Conservation (phyloP, 306 rosid genomes). For the Fragaria iinumae region DNA sequence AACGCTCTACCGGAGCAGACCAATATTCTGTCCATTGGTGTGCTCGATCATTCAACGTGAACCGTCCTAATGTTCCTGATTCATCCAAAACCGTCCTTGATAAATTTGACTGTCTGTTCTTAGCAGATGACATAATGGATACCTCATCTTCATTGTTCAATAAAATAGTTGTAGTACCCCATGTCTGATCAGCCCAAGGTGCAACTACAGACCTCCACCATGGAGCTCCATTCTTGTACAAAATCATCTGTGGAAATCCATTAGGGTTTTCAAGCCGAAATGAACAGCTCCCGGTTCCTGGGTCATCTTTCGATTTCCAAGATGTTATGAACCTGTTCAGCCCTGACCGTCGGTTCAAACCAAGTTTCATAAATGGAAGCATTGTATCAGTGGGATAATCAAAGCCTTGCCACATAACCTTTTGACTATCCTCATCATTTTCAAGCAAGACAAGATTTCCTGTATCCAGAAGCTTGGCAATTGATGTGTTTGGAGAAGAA, state of each 20-base stretch:
- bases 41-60: conserved; percentile 23
- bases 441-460: conserved; percentile 23
- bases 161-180: not conserved
- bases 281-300: conserved; percentile 28
- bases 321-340: conserved; percentile 8
- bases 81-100: conserved; percentile 1
- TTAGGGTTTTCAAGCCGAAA: conserved; percentile 1
- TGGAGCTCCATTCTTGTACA: conserved; percentile 6
- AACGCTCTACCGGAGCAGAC: conserved; percentile 31
- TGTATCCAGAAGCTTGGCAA: conserved; percentile 20
- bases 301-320: conserved; percentile 38
- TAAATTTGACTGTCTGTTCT: not conserved
- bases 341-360: not conserved
- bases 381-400: conserved; percentile 27
- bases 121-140: not conserved
- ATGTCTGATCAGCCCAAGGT: conserved; percentile 1
- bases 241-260: conserved; percentile 24
- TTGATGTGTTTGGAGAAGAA: not conserved
- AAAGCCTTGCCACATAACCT: conserved; percentile 43
- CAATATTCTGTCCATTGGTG: conserved; percentile 23
- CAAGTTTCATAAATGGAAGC: conserved; percentile 34
- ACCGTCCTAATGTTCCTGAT: conserved; percentile 6
- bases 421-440: not conserved
- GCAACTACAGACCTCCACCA: not conserved
- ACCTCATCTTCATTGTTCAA: not conserved